phyloP scores from a whole-genome alignment of 2,329 filamentous ascomycete genomes.

The Pseudonectria foliicola region DNA sequence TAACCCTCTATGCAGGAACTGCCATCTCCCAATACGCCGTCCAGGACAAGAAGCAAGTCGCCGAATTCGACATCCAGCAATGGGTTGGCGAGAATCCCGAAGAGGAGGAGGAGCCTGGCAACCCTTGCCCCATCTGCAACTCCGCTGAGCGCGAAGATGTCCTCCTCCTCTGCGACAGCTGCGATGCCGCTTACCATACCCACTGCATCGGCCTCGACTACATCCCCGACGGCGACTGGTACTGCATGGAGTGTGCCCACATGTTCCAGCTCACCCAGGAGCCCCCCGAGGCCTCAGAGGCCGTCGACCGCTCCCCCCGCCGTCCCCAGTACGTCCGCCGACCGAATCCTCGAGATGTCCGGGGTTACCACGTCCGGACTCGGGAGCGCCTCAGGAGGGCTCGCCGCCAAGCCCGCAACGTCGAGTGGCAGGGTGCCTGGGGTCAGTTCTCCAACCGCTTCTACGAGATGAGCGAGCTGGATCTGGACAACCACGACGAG shows the following conservation, averaged over 20 bases:
- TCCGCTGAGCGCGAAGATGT: constrained; percentile 74
- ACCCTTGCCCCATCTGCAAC: constrained; percentile 79
- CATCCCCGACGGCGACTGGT: constrained; percentile 76
- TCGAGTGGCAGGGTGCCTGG: constrained; percentile 87
- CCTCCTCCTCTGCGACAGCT: constrained; percentile 84
- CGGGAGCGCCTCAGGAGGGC: constrained; percentile 50
- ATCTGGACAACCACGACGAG: constrained; percentile 34
- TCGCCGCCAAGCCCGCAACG: constrained; percentile 59
- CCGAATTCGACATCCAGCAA: constrained; percentile 75
- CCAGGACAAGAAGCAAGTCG: constrained; percentile 80
- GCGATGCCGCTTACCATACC: constrained; percentile 83
- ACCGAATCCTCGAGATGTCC: constrained; percentile 24
- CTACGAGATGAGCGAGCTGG: constrained; percentile 47
- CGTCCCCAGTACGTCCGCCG: constrained; percentile 24
- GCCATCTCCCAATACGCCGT: constrained; percentile 55
- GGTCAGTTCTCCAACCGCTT: constrained; percentile 54
- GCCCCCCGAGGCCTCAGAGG: constrained; percentile 25
- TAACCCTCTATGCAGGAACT: constrained; percentile 37
- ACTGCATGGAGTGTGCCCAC: constrained; percentile 75
- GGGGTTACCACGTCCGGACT: constrained; percentile 41
- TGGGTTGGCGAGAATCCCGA: constrained; percentile 67
- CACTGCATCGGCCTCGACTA: constrained; percentile 79
- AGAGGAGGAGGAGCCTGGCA: constrained; percentile 59
- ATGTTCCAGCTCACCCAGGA: constrained; percentile 33
- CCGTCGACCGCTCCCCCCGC: constrained; percentile 27